Evolutionary conservation across 75 land plant species (phyloP), one percentile per base, ranked within the genome.

Genomic region (Picea glauca): DNA sequence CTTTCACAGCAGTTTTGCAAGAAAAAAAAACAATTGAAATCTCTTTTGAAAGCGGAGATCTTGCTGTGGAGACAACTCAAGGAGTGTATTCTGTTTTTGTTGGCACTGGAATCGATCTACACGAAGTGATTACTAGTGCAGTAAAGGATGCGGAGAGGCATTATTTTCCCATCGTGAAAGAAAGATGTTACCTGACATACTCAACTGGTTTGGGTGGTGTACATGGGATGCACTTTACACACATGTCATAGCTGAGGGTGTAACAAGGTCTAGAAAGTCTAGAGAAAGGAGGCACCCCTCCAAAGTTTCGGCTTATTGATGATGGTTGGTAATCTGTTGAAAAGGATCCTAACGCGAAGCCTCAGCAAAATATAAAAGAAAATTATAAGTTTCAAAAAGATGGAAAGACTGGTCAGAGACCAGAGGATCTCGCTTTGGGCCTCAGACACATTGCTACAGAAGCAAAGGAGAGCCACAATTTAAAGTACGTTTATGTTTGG

Each of bases 191-290:
- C 99, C 96, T 40, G 94, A 91, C 31, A 91, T 96, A 85, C 82
- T 96, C 75, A 89, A 96, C 83, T 96, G 94, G 93, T 96, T 96
- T 84, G 99, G 99, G 14, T 96, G 99, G 99, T 96, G 99, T 61
- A 96, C 99, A 23, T 96, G 99, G 99, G 95, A 96, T 88, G 99
- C 99, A 60, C 94, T 96, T 78, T 94, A 96, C 61, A 94, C 97
- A 1, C 85, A 94, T 76, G 99, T 96, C 23, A 88, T 92, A 57
- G 83, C 93, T 15, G 95, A 94, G 32, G 97, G 95, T 0, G 91
- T 96, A n/a, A 83, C 80, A 89, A 82, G 99, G 99, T 40, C 15
- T 96, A 31, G 77, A 88, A 78, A 94, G 99, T 76, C 62, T 94
- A 35, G 77, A 81, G 76, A 84, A 86, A 78, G 96, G 93, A 68